Conservation (phyloP, 1,284 basidiomycete genomes). For the Volvariella surrecta region DNA sequence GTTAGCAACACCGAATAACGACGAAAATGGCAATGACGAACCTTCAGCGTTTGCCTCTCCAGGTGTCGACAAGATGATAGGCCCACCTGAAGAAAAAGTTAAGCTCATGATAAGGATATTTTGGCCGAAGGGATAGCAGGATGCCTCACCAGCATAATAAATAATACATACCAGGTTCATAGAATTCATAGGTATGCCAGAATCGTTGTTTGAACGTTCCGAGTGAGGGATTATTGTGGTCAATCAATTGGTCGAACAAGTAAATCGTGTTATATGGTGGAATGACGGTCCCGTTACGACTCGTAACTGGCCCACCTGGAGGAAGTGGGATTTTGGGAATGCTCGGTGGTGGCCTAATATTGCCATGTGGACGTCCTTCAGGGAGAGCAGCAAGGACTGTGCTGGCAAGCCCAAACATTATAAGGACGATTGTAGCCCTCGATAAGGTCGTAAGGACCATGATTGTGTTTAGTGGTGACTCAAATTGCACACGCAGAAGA, state of each 20-base stretch:
- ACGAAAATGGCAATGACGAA: slow-evolving; percentile 8
- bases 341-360: slow-evolving; percentile 26
- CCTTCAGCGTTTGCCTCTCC: slow-evolving; percentile 28
- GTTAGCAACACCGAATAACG: slow-evolving; percentile 1
- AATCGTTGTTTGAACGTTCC: slow-evolving; percentile 74
- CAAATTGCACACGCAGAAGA: too few species aligned
- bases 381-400: slow-evolving; percentile 12
- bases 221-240: slow-evolving; percentile 59
- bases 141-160: not conserved
- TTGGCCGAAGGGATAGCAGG: too few species aligned
- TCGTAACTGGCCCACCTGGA: slow-evolving; percentile 26
- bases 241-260: slow-evolving; percentile 61
- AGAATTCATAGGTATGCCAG: slow-evolving; percentile 59
- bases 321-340: slow-evolving; percentile 24
- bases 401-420: not conserved
- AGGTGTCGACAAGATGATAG: slow-evolving; percentile 55
- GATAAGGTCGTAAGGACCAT: too few species aligned
- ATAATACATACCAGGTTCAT: slow-evolving; percentile 35
- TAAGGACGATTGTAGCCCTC: too few species aligned
- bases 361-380: slow-evolving; percentile 30
- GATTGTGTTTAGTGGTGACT: too few species aligned
- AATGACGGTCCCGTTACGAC: slow-evolving; percentile 32
- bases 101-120: not conserved
- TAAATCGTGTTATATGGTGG: slow-evolving; percentile 46
- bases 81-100: slow-evolving; percentile 41